Evolutionary conservation across 2,329 filamentous ascomycete species (phyloP).

Genomic region (Venturia nashicola): DNA sequence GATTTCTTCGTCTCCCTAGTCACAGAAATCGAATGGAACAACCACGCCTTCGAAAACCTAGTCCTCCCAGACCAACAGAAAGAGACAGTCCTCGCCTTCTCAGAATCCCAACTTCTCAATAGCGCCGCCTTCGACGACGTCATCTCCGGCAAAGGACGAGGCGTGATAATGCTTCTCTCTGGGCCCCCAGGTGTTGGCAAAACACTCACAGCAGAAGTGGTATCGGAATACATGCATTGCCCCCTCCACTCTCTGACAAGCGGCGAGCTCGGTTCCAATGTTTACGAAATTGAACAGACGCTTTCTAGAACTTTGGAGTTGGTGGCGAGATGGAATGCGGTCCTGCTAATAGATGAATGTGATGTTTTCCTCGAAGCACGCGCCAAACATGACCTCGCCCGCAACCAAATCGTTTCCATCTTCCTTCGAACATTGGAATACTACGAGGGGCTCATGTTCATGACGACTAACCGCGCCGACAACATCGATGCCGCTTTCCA

Average conservation of each 20-base stretch:
- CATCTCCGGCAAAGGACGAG: constrained; percentile 13
- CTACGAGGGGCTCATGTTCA: constrained; percentile 27
- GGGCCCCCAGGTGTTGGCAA: constrained; percentile 18
- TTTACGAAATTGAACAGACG: constrained; percentile 9
- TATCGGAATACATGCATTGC: constrained; percentile 16
- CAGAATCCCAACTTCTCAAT: constrained; percentile 23
- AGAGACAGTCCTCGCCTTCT: constrained; percentile 34
- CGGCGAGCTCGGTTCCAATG: constrained; percentile 31
- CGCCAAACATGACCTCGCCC: constrained; percentile 8
- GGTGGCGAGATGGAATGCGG: constrained; percentile 37
- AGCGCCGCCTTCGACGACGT: constrained; percentile 10
- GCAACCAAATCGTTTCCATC: constrained; percentile 16
- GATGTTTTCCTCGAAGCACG: constrained; percentile 48
- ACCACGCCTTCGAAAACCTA: constrained; percentile 33
- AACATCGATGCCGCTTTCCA: constrained; percentile 25
- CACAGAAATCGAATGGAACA: constrained; percentile 31
- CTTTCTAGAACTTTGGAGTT: constrained; percentile 26
- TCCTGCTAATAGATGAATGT: constrained; percentile 47
- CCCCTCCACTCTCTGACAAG: constrained; percentile 20
- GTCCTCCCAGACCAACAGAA: constrained; percentile 37
- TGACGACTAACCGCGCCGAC: constrained; percentile 31
- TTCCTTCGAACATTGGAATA: constrained; percentile 15
- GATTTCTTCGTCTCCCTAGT: constrained; percentile 22
- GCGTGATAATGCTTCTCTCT: constrained; percentile 9
- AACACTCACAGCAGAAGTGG: constrained; percentile 14